Evolutionary conservation across 2,329 filamentous ascomycete species (phyloP).

Genomic region (Talaromyces sp.): DNA sequence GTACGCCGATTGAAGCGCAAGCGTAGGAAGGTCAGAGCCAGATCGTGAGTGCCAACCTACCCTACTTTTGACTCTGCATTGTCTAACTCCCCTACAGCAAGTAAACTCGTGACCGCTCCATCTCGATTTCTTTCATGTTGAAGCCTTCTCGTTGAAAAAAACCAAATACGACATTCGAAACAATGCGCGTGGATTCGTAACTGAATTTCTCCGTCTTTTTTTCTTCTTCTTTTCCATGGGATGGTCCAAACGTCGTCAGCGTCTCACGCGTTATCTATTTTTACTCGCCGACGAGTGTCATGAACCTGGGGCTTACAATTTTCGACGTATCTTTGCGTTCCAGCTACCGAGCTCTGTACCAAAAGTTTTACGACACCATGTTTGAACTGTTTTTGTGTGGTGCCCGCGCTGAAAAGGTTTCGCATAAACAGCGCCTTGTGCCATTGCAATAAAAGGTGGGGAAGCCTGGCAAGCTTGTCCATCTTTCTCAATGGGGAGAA

Average conservation of each 20-base stretch:
- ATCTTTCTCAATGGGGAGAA: constrained; percentile 18
- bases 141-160: constrained; percentile 30
- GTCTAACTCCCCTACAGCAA: constrained; percentile 46
- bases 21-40: constrained; percentile 99
- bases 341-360: constrained; percentile 11
- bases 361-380: constrained; percentile 12
- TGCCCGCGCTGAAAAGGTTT: constrained; percentile 1
- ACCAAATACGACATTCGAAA: constrained; percentile 29
- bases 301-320: constrained; percentile 10
- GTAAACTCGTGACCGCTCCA: constrained; percentile 58
- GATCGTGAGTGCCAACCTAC: constrained; percentile 81
- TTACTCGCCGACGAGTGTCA: constrained; percentile 4
- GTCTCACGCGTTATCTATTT: neutral
- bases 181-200: constrained; percentile 14
- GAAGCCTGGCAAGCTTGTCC: constrained; percentile 13
- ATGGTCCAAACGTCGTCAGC: constrained; percentile 7
- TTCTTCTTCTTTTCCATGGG: constrained; percentile 4
- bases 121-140: constrained; percentile 41
- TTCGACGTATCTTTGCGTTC: constrained; percentile 8
- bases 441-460: constrained; percentile 4
- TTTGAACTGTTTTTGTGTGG: constrained; percentile 16
- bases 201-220: neutral
- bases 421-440: constrained; percentile 2
- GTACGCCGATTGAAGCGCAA: constrained; percentile 98
- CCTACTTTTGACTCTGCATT: too few relatives aligned